A percentile compares a stretch with the other conserved stretches of the same genome.
phyloP scores from a whole-genome alignment of 2,329 filamentous ascomycete genomes.

The Alternaria infectoria region DNA sequence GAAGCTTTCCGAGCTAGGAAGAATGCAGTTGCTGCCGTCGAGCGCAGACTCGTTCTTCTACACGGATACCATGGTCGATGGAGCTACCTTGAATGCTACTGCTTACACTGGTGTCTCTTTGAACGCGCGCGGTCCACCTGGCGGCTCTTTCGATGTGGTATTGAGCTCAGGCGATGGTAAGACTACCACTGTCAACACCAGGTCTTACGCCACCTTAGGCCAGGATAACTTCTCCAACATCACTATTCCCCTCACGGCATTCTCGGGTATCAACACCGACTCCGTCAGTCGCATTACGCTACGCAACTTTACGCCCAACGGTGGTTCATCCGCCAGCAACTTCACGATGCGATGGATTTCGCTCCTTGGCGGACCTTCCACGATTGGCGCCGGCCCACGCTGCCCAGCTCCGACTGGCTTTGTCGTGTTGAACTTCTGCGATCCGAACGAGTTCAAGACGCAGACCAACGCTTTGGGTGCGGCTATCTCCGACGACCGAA shows the following conservation, averaged over 20 bases:
- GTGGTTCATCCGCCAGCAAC: conserved; percentile 6
- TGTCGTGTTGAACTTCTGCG: conserved; percentile 11
- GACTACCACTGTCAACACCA: conserved; percentile 5
- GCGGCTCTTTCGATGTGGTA: conserved; percentile 11
- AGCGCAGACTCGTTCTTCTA: conserved; percentile 8
- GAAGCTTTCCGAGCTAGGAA: conserved; percentile 8
- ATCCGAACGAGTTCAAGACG: conserved; percentile 2
- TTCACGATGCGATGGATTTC: conserved; percentile 10
- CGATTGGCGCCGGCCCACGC: not conserved
- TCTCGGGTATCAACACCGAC: conserved; percentile 2
- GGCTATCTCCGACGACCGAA: conserved; percentile 3
- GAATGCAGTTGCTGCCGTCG: conserved; percentile 10
- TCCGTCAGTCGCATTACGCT: conserved; percentile 8
- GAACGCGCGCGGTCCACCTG: conserved; percentile 6
- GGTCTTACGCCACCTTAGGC: conserved; percentile 2
- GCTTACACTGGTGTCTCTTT: conserved; percentile 8
- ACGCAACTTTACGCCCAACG: conserved; percentile 9
- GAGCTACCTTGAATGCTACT: conserved; percentile 6
- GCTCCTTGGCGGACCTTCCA: conserved; percentile 3
- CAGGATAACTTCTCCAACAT: conserved; percentile 11
- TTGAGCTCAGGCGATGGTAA: not conserved
- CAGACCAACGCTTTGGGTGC: conserved; percentile 10
- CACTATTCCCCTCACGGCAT: conserved; percentile 9
- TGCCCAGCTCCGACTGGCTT: conserved; percentile 4
- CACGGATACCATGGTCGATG: conserved; percentile 4